Evolutionary conservation across 2,329 filamentous ascomycete genomes (phyloP), one percentile per base, ranked within the genome.

Genomic region (Amauroascus niger): DNA sequence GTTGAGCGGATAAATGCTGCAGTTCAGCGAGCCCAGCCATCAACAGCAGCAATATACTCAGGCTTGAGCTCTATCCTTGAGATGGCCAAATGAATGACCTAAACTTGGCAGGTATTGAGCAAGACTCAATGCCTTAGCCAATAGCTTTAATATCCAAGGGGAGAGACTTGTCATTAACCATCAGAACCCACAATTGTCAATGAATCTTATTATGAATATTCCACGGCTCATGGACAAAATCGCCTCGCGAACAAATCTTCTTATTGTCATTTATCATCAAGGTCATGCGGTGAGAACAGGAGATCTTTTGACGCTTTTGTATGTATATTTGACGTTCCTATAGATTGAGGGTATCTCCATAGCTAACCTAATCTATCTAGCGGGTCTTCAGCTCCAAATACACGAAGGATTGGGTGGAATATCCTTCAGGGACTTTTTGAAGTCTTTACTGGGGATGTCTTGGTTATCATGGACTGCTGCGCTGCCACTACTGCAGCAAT

Each of bases 11-110:
- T 54, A 16, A 14, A 56, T 13, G 24, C 20, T 43, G 54, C 51
- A 6, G 44, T 56, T 11, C 28, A 44, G 37, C 33, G 46, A n/a
- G 43, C 54, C 16, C 51, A 32, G 3, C 14, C 26, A 13, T 53
- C 49, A 11, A n/a, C 18, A 16, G 13, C 52, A 53, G 32, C 48
- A 48, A 32, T 55, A 55, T 32, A 28, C 14, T 3, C 35, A 48
- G 13, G 54, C 45, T 11, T 39, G 16, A 39, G 49, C 52, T 14
- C 6, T 53, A 18, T 52, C 49, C 3, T 43, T 55, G 8, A 39
- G 49, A 3, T 55, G 54, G 54, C 22, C 22, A 11, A 53, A 55
- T 33, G 54, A 55, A n/a, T 43, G 54, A 55, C 24, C 18, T 55
- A 20, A 49, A 53, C 28, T 33, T 55, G 9, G 40, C 33, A 6